Evolutionary conservation across 2,329 filamentous ascomycete genomes (phyloP).

Genomic region (Lecanoromycetidae sp.): DNA sequence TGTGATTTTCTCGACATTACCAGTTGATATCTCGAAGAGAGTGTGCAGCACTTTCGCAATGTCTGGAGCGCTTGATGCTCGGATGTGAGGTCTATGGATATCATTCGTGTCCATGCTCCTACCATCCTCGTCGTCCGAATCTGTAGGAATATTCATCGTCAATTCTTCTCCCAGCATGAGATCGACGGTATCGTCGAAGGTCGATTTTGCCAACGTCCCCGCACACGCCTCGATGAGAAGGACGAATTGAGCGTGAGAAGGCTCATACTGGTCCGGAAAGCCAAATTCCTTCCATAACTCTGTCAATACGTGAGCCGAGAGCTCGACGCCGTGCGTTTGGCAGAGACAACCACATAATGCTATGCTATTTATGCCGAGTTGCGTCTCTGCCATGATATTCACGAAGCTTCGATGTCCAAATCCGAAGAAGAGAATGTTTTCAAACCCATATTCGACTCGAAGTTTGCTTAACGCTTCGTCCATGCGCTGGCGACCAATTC

Average conservation of each 20-base stretch:
- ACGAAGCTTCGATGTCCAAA: slow-evolving; percentile 7
- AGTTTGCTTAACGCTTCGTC: slow-evolving; percentile 1
- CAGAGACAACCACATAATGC: slow-evolving; percentile 2
- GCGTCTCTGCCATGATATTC: slow-evolving; percentile 6
- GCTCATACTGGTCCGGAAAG: slow-evolving; percentile 3
- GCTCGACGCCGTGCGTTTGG: slow-evolving; percentile 2
- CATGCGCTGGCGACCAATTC: slow-evolving; percentile 8
- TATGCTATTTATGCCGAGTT: slow-evolving; percentile 4
- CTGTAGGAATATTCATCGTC: not conserved
- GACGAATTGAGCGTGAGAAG: slow-evolving; percentile 7
- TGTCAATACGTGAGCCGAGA: slow-evolving; percentile 2
- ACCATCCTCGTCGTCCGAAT: not conserved
- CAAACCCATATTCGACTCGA: not conserved
- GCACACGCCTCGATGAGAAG: slow-evolving; percentile 7
- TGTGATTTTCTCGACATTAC: not conserved
- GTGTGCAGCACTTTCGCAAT: not conserved
- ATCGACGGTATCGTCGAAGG: not conserved
- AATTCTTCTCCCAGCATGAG: slow-evolving; percentile 3
- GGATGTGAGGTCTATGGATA: too few species aligned
- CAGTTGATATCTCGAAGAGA: slow-evolving; percentile 2
- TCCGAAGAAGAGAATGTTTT: slow-evolving; percentile 6
- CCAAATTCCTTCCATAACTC: slow-evolving; percentile 3
- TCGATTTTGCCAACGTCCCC: not conserved
- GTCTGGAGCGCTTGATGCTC: too few species aligned
- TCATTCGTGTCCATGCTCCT: too few species aligned